Evolutionary conservation across 2,329 filamentous ascomycete genomes (phyloP), one percentile per base, ranked within the genome.

Genomic region (Paradendryphiella salina): DNA sequence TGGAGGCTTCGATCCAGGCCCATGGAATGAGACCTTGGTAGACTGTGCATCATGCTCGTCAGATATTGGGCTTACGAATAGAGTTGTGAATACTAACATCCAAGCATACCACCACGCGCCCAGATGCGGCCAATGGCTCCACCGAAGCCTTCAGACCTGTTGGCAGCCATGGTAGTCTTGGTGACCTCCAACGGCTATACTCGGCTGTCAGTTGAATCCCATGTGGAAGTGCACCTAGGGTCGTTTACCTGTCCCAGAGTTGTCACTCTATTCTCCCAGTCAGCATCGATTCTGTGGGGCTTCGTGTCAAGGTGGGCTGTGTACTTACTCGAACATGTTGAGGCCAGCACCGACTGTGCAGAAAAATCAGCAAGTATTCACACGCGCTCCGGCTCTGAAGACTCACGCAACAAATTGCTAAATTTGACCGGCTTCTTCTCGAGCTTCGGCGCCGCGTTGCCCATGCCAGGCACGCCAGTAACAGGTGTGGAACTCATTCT

Each of bases 391-490:
- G 13, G n/a, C 8, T 5, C 14, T 8, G 11, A n/a, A 36, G 15
- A 80, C 80, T 73, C 72, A 84, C 81, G 85, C 71, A 99, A 82
- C 84, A 99, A 78, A 81, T 99, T 99, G 82, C 91, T 96, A 84
- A 97, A 97, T 85, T 96, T 97, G 85, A 99, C 85, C 64, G 94
- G 94, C 85, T 97, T 97, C 89, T 97, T 97, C 87, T 96, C 92
- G 75, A 95, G 80, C 76, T 75, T 79, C 75, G 79, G 76, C 74
- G 79, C 77, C 29, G 53, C 59, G 34, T 41, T 55, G 26, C 56
- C 50, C 76, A 77, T 71, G 47, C 55, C 57, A 73, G 77, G 74
- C 74, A 76, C 67, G 63, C 77, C 75, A 65, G 81, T 77, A 53
- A 70, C 61, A 52, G 71, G 63, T 50, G 70, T 67, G 63, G 82